These are phyloP conservation scores for Prosopis cineraria DNA, from an alignment of 306 rosid species.

Conservation along the genomic window DNA sequence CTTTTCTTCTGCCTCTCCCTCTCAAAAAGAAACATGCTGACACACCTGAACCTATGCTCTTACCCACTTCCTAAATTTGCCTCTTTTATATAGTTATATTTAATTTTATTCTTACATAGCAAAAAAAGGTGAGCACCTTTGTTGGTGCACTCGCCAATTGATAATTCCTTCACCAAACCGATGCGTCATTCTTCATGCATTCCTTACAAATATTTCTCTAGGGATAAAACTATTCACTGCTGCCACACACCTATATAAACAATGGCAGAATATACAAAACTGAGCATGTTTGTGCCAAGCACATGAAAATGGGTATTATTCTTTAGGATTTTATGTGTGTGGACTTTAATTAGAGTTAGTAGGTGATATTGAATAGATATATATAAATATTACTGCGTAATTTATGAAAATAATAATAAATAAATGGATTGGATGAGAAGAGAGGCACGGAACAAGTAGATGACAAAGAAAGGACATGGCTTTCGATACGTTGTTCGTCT, in stretches of 20 bases:
- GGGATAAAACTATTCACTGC: background rate
- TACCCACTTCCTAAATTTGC: background rate
- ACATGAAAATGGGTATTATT: background rate
- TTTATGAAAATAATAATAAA: background rate
- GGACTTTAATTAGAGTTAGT: too few relatives aligned
- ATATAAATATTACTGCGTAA: too few relatives aligned
- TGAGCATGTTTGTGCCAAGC: background rate
- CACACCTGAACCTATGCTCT: constrained; percentile 46
- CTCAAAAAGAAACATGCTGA: constrained; percentile 63
- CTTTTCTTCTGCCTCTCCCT: constrained; percentile 48
- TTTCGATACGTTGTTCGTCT: constrained; percentile 46
- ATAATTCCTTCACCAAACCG: constrained; percentile 32
- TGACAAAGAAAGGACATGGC: constrained; percentile 51
- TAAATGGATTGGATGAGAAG: background rate
- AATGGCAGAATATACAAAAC: background rate
- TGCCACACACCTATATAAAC: background rate
- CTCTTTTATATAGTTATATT: background rate
- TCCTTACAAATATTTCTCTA: background rate
- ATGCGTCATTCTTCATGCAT: background rate
- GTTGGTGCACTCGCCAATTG: constrained; percentile 36
- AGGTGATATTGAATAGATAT: too few relatives aligned
- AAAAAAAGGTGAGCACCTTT: constrained; percentile 9
- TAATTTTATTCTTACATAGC: constrained; percentile 8
- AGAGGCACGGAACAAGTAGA: constrained; percentile 47
- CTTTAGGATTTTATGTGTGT: background rate